Evolutionary conservation across 192 early-diverging fungal species (phyloP), one percentile per base, ranked within the genome.

Genomic region (Radiomyces spectabilis): DNA sequence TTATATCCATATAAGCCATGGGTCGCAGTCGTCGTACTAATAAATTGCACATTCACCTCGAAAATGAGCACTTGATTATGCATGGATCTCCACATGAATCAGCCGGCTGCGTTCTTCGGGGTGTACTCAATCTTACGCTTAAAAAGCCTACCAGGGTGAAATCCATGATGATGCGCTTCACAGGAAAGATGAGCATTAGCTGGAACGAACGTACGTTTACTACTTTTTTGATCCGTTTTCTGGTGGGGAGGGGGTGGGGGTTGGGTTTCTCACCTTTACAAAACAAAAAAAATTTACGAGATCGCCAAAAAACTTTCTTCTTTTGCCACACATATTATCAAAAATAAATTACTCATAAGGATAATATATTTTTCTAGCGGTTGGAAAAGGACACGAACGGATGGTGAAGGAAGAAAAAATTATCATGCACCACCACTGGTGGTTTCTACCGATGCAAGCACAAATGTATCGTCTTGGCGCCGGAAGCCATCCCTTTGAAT

Each of bases 401-500:
- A 43, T 55, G 35, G 42, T 51, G 34, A 13, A 54, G 6, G 51
- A 66, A 35, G 56, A 71, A 63, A 19, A 65, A 21, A 62, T 60
- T 19, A 37, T 83, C n/a, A 33, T 73, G 15, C 37, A 71, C 5
- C 81, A 77, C 41, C 48, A 68, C 19, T 83, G 81, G 81, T 9
- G 10, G 10, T 83, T 83, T 51, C 55, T 77, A 7, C 60, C 65
- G 37, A 40, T 68, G 13, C 58, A 70, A 34, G 61, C 63, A 16
- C 55, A 70, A 9, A 32, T 53, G 1, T 29, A 57, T n/a, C 18
- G 52, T 8, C 59, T 75, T 31, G 47, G 48, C 5, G 50, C 74
- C 5, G 57, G 64, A 16, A 59, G 41, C 43, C 59, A 76, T 32
- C 47, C 51, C 16, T 83, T 66, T 63, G 53, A 47, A 29, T 83